phyloP scores from a whole-genome alignment of 192 early-diverging fungal genomes.

The Gigaspora rosea region DNA sequence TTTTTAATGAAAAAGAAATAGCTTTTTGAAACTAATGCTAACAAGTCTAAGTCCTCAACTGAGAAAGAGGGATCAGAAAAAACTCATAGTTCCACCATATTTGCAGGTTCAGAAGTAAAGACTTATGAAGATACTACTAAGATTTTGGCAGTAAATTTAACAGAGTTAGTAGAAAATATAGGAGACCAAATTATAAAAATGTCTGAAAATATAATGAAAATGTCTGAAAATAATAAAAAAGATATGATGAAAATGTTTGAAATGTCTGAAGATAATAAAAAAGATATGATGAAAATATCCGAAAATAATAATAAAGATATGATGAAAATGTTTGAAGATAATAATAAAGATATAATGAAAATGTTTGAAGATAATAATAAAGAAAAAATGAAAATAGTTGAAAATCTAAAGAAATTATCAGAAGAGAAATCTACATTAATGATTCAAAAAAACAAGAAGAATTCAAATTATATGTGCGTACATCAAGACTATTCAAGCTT shows the following conservation, averaged over 20 bases:
- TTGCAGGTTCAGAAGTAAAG: neutral
- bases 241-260: neutral
- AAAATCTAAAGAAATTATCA: too few species aligned
- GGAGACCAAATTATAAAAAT: too few species aligned
- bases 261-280: neutral
- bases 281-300: too few species aligned
- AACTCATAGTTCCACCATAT: neutral
- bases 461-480: neutral
- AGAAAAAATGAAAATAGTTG: neutral
- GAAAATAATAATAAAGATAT: neutral
- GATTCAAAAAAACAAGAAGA: neutral
- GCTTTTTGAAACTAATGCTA: too few species aligned
- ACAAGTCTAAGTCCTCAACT: too few species aligned
- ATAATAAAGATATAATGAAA: neutral
- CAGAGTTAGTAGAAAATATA: too few species aligned
- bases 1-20: neutral
- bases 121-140: too few species aligned
- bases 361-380: neutral
- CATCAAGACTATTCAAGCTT: constrained; percentile 4
- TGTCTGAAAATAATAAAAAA: neutral
- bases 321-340: neutral
- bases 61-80: neutral
- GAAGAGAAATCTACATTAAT: neutral
- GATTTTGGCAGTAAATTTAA: neutral
- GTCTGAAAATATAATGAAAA: too few species aligned